Percentiles rank a stretch among this genome's conserved stretches.
phyloP scores from a whole-genome alignment of 257 asterid genomes.

The Apocynum venetum region DNA sequence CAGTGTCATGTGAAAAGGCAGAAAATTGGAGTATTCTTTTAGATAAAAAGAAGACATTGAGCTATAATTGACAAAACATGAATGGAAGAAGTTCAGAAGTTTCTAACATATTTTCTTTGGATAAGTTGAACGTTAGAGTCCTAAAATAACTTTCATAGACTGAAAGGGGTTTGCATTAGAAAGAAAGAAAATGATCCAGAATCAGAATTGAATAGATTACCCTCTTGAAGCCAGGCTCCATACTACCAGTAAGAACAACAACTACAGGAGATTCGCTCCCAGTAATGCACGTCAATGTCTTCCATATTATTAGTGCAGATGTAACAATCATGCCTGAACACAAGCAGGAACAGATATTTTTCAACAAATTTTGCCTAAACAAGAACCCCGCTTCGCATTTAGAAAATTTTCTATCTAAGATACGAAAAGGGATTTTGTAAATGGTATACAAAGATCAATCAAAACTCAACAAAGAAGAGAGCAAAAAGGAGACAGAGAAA shows the following conservation, averaged over 20 bases:
- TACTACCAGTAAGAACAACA: conserved; percentile 73
- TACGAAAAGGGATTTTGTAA: not conserved
- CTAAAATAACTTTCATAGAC: not conserved
- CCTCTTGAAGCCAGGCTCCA: conserved; percentile 78
- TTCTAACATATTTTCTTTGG: not conserved
- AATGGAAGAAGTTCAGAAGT: conserved; percentile 2
- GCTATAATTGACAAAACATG: not conserved
- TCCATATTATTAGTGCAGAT: conserved; percentile 64
- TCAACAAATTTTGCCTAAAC: not conserved
- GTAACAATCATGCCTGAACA: conserved; percentile 48
- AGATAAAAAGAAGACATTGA: not conserved
- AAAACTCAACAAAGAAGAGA: not conserved
- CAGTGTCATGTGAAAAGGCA: not conserved
- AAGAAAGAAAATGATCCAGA: not conserved
- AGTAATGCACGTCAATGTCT: conserved; percentile 44
- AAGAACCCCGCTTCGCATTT: not conserved
- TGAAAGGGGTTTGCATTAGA: not conserved
- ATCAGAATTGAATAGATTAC: conserved; percentile 18
- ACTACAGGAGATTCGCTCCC: conserved; percentile 75
- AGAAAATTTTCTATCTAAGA: not conserved
- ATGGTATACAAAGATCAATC: not conserved
- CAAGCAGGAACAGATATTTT: conserved; percentile 8
- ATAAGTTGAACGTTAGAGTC: not conserved
- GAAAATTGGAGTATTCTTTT: not conserved
- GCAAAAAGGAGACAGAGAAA: conserved; percentile 9